Percentiles rank a stretch among this genome's conserved stretches.
These are phyloP conservation scores for Ascochyta pisi DNA, from an alignment of 2,329 filamentous ascomycete genomes.

Conservation along the genomic window DNA sequence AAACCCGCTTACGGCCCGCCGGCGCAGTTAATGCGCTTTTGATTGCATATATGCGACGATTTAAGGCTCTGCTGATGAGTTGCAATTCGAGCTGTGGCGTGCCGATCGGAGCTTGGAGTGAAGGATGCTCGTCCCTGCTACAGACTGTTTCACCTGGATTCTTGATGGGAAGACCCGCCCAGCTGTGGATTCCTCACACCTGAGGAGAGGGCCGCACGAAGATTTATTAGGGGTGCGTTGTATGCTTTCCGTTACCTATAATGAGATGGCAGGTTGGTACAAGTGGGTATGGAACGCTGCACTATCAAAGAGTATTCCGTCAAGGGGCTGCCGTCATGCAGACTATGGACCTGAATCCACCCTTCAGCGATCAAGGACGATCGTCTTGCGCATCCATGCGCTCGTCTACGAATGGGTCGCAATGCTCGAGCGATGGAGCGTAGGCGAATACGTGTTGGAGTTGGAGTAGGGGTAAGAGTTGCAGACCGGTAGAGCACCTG, in stretches of 20 bases:
- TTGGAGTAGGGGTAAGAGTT: constrained; percentile 22
- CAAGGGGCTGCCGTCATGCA: constrained; percentile 1
- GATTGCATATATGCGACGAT: constrained; percentile 24
- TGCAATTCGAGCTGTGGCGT: constrained; percentile 12
- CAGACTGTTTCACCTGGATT: constrained; percentile 12
- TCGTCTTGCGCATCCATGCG: constrained; percentile 7
- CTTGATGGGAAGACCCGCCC: constrained; percentile 2
- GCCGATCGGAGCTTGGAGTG: constrained; percentile 11
- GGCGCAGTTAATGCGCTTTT: constrained; percentile 23
- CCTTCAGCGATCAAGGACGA: not conserved
- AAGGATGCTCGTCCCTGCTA: constrained; percentile 10
- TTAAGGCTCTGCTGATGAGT: constrained; percentile 8
- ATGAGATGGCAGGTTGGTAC: not conserved
- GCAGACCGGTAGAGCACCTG: constrained; percentile 16
- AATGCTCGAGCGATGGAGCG: constrained; percentile 21
- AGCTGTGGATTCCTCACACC: not conserved
- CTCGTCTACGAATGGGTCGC: not conserved
- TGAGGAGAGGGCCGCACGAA: not conserved
- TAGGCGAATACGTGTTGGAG: constrained; percentile 22
- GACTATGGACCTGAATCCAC: not conserved
- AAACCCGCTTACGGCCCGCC: constrained; percentile 36
- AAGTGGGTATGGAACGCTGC: not conserved
- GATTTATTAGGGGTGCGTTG: not conserved
- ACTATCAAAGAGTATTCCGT: not conserved
- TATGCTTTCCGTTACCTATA: not conserved